A percentile compares a stretch with the other conserved stretches of the same genome.
phyloP scores from a whole-genome alignment of 108 stramenopile species.

The Aurantiochytrium sp. region DNA sequence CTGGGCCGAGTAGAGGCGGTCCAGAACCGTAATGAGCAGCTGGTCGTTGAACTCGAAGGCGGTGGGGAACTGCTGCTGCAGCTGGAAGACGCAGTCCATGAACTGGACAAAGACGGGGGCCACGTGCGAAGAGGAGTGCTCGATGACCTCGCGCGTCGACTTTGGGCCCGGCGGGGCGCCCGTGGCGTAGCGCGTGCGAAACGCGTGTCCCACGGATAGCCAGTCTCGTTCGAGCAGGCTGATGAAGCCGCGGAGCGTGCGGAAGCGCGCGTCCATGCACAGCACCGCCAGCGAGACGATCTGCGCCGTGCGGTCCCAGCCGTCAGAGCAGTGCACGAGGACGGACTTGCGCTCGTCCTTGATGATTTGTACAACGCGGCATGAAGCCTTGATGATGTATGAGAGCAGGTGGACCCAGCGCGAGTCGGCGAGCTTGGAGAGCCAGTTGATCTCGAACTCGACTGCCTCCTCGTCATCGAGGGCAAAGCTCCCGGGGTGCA shows the following conservation, averaged over 20 bases:
- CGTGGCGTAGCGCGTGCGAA: conserved; percentile 82
- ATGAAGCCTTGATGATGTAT: conserved; percentile 74
- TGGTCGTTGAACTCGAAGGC: conserved; percentile 75
- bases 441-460: conserved; percentile 4
- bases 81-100: conserved; percentile 89
- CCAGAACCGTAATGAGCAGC: not conserved
- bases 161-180: conserved; percentile 71
- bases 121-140: conserved; percentile 71
- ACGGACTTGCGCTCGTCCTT: conserved; percentile 79
- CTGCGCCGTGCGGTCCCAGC: conserved; percentile 97
- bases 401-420: conserved; percentile 84
- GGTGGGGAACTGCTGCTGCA: conserved; percentile 76
- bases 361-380: conserved; percentile 76
- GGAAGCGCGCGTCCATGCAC: conserved; percentile 86
- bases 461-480: not conserved
- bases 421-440: conserved; percentile 66
- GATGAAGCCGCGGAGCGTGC: conserved; percentile 84
- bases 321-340: conserved; percentile 93
- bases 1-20: not conserved
- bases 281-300: conserved; percentile 79
- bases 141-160: conserved; percentile 46
- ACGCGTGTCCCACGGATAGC: conserved; percentile 93
- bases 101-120: conserved; percentile 97
- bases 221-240: conserved; percentile 94
- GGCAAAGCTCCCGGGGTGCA: not conserved